Evolutionary conservation across 2,329 filamentous ascomycete species (phyloP), one percentile per base, ranked within the genome.

Genomic region (Colletotrichum filicis): DNA sequence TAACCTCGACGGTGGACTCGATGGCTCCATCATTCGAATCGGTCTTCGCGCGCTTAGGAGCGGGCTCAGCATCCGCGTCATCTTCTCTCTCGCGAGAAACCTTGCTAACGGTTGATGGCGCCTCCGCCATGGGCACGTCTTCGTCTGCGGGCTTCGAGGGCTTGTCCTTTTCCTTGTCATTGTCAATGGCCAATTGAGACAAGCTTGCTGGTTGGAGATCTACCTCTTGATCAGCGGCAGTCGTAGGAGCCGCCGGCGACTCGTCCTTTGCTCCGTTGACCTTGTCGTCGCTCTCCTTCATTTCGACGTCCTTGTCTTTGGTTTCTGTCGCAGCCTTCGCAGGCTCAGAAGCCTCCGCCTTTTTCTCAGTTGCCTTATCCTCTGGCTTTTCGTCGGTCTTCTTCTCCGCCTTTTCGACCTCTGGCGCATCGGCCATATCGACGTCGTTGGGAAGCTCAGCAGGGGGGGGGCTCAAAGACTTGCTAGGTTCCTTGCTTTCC

Each of bases 31-130:
- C 84, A 56, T 87, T 85, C 14, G 86, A 85, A 19, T 93, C 93
- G 0, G 94, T 93, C 83, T 92, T 96, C 49, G 94, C 91, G 30
- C 95, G 92, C 85, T 98, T 98, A 1, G 95, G 90, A 19, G 90
- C 90, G 66, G 92, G 95, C 75, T 94, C 90, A 12, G 86, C 85
- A 16, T 84, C 84, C 1, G 86, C 85, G 75, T 97, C 95, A 5
- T 95, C 92, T 71, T 97, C 95, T 16, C 95, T 92, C 76, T 92
- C 93, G 12, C 94, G 91, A 1, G 94, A 87, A 14, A 93, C 79
- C 83, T 95, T 96, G 46, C 84, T 83, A 1, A 85, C 84, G 4
- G 77, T 56, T 32, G 82, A 78, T 0, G 88, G 85, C 1, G 84
- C 88, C 74, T 91, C 89, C n/a, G 81, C 79, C 88, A 91, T 90